These are phyloP conservation scores for Tolypocladium amazonense DNA, from an alignment of 2,329 filamentous ascomycete species.

Conservation along the genomic window DNA sequence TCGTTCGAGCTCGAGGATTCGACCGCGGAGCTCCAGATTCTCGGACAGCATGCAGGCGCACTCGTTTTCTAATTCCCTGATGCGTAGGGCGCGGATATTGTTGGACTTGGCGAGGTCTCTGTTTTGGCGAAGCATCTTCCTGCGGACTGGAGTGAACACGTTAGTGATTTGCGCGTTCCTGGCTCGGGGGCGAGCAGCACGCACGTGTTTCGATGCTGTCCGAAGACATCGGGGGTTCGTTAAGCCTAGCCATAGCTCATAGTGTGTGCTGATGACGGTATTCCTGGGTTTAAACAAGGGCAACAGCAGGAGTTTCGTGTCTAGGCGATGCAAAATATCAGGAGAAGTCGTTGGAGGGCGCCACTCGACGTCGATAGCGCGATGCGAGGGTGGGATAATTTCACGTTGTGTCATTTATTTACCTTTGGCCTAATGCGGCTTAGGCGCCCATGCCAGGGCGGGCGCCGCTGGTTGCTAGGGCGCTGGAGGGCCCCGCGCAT, in stretches of 20 bases:
- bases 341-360: background rate
- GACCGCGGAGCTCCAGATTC: slow-evolving; percentile 62
- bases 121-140: slow-evolving; percentile 73
- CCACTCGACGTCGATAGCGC: background rate
- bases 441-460: slow-evolving; percentile 8
- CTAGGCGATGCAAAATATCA: background rate
- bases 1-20: slow-evolving; percentile 59
- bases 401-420: slow-evolving; percentile 21
- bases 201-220: slow-evolving; percentile 63
- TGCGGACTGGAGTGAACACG: slow-evolving; percentile 48
- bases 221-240: slow-evolving; percentile 58
- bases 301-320: background rate
- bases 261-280: slow-evolving; percentile 12
- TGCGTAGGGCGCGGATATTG: slow-evolving; percentile 65
- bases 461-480: slow-evolving; percentile 18
- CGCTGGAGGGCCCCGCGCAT: slow-evolving; percentile 7
- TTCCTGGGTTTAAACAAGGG: background rate
- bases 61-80: slow-evolving; percentile 67
- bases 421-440: slow-evolving; percentile 16
- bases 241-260: slow-evolving; percentile 66
- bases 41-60: slow-evolving; percentile 66
- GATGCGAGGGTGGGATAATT: slow-evolving; percentile 4
- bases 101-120: slow-evolving; percentile 73
- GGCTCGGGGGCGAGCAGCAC: slow-evolving; percentile 20
- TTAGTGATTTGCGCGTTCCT: slow-evolving; percentile 3